Evolutionary conservation across 176 grass and related monocot genomes (phyloP), one percentile per base, ranked within the genome.

Genomic region (Chloris gayana): DNA sequence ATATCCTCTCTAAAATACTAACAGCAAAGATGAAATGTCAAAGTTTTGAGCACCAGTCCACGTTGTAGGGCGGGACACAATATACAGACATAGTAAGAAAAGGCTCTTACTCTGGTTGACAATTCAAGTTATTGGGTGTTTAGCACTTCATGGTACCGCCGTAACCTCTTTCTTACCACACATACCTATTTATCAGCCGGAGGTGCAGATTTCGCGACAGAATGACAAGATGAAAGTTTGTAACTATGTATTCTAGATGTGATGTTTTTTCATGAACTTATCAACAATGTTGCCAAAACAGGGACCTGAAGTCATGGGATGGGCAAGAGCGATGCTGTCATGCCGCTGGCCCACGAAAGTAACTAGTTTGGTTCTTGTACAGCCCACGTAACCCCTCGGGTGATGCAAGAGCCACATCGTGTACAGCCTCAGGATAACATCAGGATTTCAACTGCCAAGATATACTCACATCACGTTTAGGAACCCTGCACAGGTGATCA

Each of bases 281-380:
- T 65, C 29, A 39, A 10, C 30, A 39, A 60, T 30, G 74, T 1
- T n/a, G 72, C 69, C 86, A 69, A 47, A 4, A 32, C 67, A 72
- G 17, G 47, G 35, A 73, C 74, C 17, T 14, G 66, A 60, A 32
- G 68, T 67, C 80, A 83, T 50, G 30, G 61, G 74, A 79, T 88
- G 74, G 22, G 74, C 37, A 65, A n/a, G 35, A 41, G 60, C 61
- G 76, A 58, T 70, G 70, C 15, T 81, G 37, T 85, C 82, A 81
- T 32, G 71, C 4, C 12, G 64, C 18, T 80, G 87, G 76, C 64
- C 82, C 87, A 15, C 54, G 87, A 89, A 76, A 85, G 82, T 41
- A 59, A 81, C 87, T 13, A 35, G 24, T 67, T 39, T 32, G 80
- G 29, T 50, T 60, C 19, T 27, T 59, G 22, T 26, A 57, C 31